Evolutionary conservation across 805 yeast species (phyloP).

Genomic region (Metschnikowia peoriensis): DNA sequence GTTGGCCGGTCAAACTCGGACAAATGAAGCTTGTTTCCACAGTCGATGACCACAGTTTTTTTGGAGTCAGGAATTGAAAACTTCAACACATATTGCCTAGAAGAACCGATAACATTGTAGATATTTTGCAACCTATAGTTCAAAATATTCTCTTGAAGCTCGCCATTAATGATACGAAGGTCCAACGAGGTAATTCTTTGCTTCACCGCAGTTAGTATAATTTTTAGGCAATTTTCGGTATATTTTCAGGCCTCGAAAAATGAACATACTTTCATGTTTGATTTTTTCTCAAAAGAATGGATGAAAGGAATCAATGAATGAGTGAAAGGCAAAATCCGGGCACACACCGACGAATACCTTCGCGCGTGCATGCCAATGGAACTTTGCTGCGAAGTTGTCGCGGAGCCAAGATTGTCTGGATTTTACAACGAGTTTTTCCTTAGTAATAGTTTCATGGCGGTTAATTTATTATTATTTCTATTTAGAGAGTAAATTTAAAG

Average conservation of each 20-base stretch:
- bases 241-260: neutral
- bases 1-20: conserved; percentile 81
- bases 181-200: conserved; percentile 88
- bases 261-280: neutral
- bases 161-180: conserved; percentile 66
- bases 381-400: too few species aligned
- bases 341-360: neutral
- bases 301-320: neutral
- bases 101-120: conserved; percentile 71
- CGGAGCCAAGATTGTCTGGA: too few species aligned
- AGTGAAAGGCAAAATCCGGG: neutral
- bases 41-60: conserved; percentile 71
- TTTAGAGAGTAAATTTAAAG: too few species aligned
- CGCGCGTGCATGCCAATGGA: neutral
- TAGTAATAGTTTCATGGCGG: too few species aligned
- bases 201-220: conserved; percentile 28
- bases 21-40: conserved; percentile 77
- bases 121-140: conserved; percentile 79
- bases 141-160: conserved; percentile 54
- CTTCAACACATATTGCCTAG: conserved; percentile 72
- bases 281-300: neutral
- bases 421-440: too few species aligned
- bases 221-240: too few species aligned
- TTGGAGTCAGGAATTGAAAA: conserved; percentile 84
- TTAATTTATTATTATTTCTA: too few species aligned